Base-by-base conservation (phyloP, 2,329 filamentous ascomycete genomes). In the Epicoccum nigrum region DNA sequence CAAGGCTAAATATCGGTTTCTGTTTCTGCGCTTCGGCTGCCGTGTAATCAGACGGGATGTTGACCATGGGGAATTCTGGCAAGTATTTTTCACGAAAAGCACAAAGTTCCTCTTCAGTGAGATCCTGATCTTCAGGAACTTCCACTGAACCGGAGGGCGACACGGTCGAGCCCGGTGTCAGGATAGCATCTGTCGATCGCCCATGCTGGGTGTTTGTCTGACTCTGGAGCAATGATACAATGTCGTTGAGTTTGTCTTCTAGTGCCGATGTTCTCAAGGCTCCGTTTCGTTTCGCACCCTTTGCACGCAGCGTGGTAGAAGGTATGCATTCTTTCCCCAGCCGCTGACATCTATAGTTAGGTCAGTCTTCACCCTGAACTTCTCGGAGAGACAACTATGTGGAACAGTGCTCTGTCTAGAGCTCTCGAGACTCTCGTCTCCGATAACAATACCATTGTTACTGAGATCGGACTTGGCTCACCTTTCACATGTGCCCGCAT, bases 221-320 rank as follows among this genome's bases (percentile, higher is more conserved):
- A 28, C 27, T 56, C n/a, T 62, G 63, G 6, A 70, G 58, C 15
- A 72, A 30, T 1, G 63, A 54, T 4, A 69, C 68, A 1, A 72
- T 41, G 32, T 63, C 63, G 34, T 69, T 62, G 8, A 72, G 53
- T 17, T 69, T 71, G 9, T 70, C 65, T 34, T 72, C 69, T 4
- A 72, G 42, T 19, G 59, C 54, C 4, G 57, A 51, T 11, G 55
- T 59, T 54, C 49, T 58, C 1, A 45, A 49, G 6, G 16, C 11
- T 37, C 38, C 12, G 2, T 25, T 47, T 2, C 30, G 45, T 19
- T 47, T 60, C 4, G 50, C 8, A 23, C 44, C 34, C 39, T 37
- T 48, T 23, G 45, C 54, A 12, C 62, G 58, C 13, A 52, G 21
- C 2, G 49, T 35, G 4, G 49, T 32, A 9, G 62, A 58, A 6